Evolutionary conservation across 352 stramenopile genomes (phyloP).

Genomic region (Hyaloperonospora brassicae): DNA sequence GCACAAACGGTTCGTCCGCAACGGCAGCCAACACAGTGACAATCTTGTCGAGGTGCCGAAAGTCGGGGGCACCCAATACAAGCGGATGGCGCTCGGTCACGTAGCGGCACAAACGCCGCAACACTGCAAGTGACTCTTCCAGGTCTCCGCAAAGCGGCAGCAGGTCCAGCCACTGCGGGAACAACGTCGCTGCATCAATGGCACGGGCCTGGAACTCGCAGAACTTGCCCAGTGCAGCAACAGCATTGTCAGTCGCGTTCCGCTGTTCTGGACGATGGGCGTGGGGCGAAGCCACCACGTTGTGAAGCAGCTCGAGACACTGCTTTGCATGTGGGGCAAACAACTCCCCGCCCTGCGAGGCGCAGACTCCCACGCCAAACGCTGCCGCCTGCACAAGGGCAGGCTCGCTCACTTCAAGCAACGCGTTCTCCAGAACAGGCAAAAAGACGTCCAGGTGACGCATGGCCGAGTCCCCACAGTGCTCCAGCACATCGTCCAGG

Average conservation of each 20-base stretch:
- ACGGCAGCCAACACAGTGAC: conserved; percentile 57
- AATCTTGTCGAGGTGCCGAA: conserved; percentile 41
- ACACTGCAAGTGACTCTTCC: conserved; percentile 65
- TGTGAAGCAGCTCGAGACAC: conserved; percentile 50
- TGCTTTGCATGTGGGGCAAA: conserved; percentile 48
- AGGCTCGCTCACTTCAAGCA: conserved; percentile 51
- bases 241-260: conserved; percentile 78
- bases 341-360: conserved; percentile 36
- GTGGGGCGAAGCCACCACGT: conserved; percentile 45
- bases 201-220: conserved; percentile 51
- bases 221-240: conserved; percentile 65
- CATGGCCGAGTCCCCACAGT: conserved; percentile 51
- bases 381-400: conserved; percentile 58
- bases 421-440: conserved; percentile 51
- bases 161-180: conserved; percentile 61
- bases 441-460: conserved; percentile 53
- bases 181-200: conserved; percentile 43
- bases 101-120: conserved; percentile 54
- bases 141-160: conserved; percentile 68
- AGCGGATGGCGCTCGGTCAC: conserved; percentile 50
- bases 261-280: conserved; percentile 38
- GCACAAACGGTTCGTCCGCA: conserved; percentile 33
- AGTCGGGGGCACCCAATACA: conserved; percentile 42
- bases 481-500: conserved; percentile 79
- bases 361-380: conserved; percentile 69